These are phyloP conservation scores for Euphorbia schlechtendalii DNA, from an alignment of 441 rosid genomes.

Conservation along the genomic window DNA sequence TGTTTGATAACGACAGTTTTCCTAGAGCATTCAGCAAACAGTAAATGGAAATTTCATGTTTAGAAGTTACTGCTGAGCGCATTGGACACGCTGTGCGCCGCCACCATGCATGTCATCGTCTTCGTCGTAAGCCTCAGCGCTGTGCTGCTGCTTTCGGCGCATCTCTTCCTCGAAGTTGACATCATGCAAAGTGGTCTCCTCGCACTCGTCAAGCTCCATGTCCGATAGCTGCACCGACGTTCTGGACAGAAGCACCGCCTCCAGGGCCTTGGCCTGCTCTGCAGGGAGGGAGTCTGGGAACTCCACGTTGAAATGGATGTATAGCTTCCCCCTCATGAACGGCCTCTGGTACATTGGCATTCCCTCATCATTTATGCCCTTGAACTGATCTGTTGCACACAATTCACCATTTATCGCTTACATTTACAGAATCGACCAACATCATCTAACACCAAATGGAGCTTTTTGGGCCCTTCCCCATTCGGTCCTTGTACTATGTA, in stretches of 20 bases:
- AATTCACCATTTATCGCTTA: background rate
- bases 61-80: constrained; percentile 84
- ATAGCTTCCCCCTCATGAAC: constrained; percentile 76
- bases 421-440: too few species aligned
- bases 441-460: too few species aligned
- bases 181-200: constrained; percentile 62
- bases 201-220: constrained; percentile 66
- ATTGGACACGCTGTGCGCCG: constrained; percentile 47
- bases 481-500: too few species aligned
- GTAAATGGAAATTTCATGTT: too few species aligned
- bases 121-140: constrained; percentile 53
- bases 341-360: constrained; percentile 62
- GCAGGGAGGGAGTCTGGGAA: constrained; percentile 52
- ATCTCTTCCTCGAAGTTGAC: constrained; percentile 71
- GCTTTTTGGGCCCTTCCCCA: too few species aligned
- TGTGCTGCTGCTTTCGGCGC: constrained; percentile 42
- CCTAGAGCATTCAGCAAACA: too few species aligned
- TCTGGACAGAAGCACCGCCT: constrained; percentile 38
- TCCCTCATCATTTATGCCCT: constrained; percentile 71
- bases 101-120: constrained; percentile 62
- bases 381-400: constrained; percentile 44
- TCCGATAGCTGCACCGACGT: constrained; percentile 31
- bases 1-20: too few species aligned
- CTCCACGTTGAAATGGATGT: constrained; percentile 61
- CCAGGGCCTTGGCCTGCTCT: constrained; percentile 48